Evolutionary conservation across 2,329 filamentous ascomycete species (phyloP).

Genomic region (Dothideomycetes sp.): DNA sequence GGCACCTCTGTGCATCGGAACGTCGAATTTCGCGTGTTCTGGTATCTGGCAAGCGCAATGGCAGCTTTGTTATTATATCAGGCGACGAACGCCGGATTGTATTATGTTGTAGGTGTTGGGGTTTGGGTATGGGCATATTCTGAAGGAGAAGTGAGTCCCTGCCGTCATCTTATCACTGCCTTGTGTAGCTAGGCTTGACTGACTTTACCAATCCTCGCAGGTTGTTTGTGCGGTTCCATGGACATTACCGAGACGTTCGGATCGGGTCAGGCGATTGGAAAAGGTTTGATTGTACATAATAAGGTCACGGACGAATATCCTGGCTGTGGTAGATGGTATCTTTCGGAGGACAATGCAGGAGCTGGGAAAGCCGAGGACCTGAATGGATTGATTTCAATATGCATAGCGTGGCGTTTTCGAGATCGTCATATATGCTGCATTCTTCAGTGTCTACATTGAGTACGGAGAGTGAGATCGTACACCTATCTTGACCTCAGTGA

Average conservation of each 20-base stretch:
- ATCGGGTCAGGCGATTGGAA: slow-evolving; percentile 3
- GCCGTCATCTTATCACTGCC: no score
- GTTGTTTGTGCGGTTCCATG: slow-evolving; percentile 39
- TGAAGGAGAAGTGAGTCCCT: slow-evolving; percentile 75
- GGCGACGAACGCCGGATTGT: slow-evolving; percentile 80
- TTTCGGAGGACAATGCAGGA: no score
- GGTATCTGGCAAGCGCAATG: slow-evolving; percentile 70
- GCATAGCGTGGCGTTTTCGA: no score
- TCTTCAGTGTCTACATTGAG: no score
- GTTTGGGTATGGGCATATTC: slow-evolving; percentile 97
- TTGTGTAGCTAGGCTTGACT: no score
- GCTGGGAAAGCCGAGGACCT: no score
- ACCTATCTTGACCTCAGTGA: no score
- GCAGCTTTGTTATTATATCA: slow-evolving; percentile 76
- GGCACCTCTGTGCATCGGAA: slow-evolving; percentile 72
- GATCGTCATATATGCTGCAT: no score
- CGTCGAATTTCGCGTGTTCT: slow-evolving; percentile 72
- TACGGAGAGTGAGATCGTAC: no score
- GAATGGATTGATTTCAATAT: no score
- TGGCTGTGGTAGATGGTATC: no score
- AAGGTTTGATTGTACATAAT: slow-evolving; percentile 3
- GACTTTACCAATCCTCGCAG: slow-evolving; percentile 15
- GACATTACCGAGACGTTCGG: slow-evolving; percentile 28
- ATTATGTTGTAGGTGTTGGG: slow-evolving; percentile 74
- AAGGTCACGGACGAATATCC: no score